Percentiles rank a stretch among this genome's conserved stretches.
phyloP scores from a whole-genome alignment of 306 rosid genomes.

The Cyamopsis tetragonoloba region DNA sequence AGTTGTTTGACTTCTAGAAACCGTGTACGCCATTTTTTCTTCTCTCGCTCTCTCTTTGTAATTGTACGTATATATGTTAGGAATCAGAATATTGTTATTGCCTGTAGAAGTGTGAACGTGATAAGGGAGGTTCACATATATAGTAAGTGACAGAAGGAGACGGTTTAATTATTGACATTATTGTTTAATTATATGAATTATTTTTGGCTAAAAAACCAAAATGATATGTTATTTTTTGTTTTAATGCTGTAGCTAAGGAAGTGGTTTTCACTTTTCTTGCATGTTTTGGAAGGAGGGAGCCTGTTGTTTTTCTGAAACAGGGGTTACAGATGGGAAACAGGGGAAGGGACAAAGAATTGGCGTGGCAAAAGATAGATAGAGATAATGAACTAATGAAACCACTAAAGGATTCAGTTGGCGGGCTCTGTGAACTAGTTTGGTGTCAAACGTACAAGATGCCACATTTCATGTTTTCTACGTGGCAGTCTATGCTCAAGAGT shows the following conservation, averaged over 20 bases:
- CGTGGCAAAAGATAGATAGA: slow-evolving; percentile 7
- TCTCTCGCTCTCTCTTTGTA: not conserved
- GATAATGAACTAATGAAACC: not conserved
- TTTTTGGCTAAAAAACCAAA: no score
- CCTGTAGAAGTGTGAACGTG: not conserved
- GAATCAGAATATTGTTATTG: not conserved
- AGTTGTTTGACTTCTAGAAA: slow-evolving; percentile 32
- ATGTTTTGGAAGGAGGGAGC: no score
- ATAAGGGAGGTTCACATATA: slow-evolving; percentile 4
- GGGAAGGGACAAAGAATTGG: not conserved
- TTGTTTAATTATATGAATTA: no score
- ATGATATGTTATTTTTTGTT: not conserved
- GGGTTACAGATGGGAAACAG: not conserved
- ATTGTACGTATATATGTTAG: no score
- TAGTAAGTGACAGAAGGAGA: not conserved
- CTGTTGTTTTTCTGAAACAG: slow-evolving; percentile 32
- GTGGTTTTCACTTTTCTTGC: slow-evolving; percentile 41
- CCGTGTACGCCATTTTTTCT: slow-evolving; percentile 33
- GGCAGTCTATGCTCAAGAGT: not conserved
- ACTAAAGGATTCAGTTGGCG: not conserved
- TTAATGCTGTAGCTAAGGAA: not conserved
- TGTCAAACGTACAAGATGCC: slow-evolving; percentile 9
- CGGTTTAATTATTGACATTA: not conserved
- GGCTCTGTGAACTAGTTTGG: not conserved
- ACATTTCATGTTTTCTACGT: slow-evolving; percentile 8